Conservation (phyloP, 306 rosid genomes). For the Mimosa pudica region DNA sequence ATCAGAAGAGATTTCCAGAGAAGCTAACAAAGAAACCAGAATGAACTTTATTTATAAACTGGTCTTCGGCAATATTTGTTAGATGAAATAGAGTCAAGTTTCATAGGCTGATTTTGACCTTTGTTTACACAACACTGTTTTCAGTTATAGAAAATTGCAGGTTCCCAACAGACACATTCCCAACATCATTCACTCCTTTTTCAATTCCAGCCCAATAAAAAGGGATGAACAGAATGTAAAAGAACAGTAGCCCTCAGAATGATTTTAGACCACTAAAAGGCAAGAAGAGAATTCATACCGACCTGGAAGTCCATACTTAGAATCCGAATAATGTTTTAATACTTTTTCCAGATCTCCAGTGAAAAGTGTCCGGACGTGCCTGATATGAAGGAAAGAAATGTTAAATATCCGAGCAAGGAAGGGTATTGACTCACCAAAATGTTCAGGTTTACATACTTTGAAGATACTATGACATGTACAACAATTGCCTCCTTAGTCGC, state of each 20-base stretch:
- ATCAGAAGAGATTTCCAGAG: constrained; percentile 36
- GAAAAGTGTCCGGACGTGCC: constrained; percentile 83
- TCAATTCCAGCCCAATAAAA: neutral
- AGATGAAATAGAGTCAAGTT: neutral
- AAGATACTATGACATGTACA: constrained; percentile 78
- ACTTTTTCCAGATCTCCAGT: constrained; percentile 70
- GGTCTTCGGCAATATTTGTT: neutral
- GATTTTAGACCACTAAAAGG: constrained; percentile 24
- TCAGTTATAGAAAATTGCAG: neutral
- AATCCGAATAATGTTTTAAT: constrained; percentile 60
- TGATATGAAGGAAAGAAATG: constrained; percentile 32
- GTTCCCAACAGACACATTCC: neutral
- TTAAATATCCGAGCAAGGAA: constrained; percentile 25
- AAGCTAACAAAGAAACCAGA: constrained; percentile 20
- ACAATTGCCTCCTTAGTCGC: constrained; percentile 91
- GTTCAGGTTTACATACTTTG: constrained; percentile 57
- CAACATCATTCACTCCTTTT: neutral
- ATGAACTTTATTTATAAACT: neutral
- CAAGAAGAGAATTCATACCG: constrained; percentile 31
- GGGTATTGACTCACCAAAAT: constrained; percentile 29
- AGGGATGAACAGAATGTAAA: constrained; percentile 26
- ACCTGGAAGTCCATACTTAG: neutral
- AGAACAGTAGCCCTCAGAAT: constrained; percentile 9
- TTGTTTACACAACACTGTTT: neutral
- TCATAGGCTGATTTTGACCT: neutral